Base-by-base conservation (phyloP, 1,284 basidiomycete species). In the Cerrena zonata region DNA sequence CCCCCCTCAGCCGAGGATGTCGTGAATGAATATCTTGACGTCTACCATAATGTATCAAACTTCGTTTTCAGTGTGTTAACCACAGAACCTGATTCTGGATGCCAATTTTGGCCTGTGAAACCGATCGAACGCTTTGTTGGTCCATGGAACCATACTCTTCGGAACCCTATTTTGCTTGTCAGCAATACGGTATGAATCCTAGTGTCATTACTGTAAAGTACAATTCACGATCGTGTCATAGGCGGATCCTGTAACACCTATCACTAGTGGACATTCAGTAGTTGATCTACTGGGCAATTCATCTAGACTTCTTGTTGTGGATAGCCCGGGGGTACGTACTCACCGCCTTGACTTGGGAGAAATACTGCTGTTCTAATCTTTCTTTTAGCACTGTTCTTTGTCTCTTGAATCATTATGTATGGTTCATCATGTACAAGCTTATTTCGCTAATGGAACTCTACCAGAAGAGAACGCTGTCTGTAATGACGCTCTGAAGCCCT, bases 191-290 rank as follows among this genome's bases (percentile, higher is more conserved):
- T 60, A 39, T 23, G 61, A 7, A 18, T 24, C 3, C 30, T 34
- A 15, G 30, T 34, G 30, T 34, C 15, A n/a, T 34, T 7, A 34
- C 15, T 7, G 30, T 41, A 13, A 11, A 34, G 27, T 23, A 4
- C 11, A 27, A 41, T 47, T 27, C 19, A 49, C 37, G 47, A 40
- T 22, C 7, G 7, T 34, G 30, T 34, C 30, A 34, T n/a, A 60
- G 56, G 52, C 56, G 13, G 61, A 66, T 50, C 58, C 63, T n/a
- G 60, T 62, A 13, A 68, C 65, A 10, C 63, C 65, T 1, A 54
- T 66, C 10, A 41, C 51, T 24, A 64, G 57, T 47, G 65, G 61
- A 18, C 43, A 51, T 23, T 40, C 50, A 2, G 55, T 65, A n/a
- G 47, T 59, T 18, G 47, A 56, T 22, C 43, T 53, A 7, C 54